Evolutionary conservation across 495 filamentous ascomycete genomes (phyloP), one percentile per base, ranked within the genome.

Genomic region (Hypoxylon fuscum): DNA sequence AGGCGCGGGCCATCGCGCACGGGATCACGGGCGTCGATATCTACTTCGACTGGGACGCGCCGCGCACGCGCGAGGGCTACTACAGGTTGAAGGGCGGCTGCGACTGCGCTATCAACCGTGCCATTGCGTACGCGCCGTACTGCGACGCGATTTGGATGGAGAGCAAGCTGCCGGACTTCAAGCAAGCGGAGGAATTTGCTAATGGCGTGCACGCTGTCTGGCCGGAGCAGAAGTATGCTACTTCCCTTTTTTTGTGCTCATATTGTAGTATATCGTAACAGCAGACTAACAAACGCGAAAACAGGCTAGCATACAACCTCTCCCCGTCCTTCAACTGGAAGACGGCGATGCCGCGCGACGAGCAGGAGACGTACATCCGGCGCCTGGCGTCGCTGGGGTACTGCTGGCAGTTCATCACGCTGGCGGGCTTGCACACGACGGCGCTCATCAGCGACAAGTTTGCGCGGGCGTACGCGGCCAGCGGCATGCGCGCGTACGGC

Each of bases 251-350:
- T 27, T 37, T 21, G 9, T 50, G 10, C 10, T 22, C 14, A 15
- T 15, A 2, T 15, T 8, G 12, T 14, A 4, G 32, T n/a, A n/a
- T n/a, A n/a, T n/a, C n/a, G 27, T n/a, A 18, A 10, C 41, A 35
- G n/a, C 10, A 53, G 45, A 9, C 50, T 69, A 54, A 74, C 68
- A 17, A 44, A 35, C 1, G 7, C 5, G 5, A 18, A 15, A 35
- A 25, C 56, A 93, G 90, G 75, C 87, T 98, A 40, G 88, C 95
- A 4, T 98, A 98, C 81, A 98, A 98, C 80, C 88, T 98, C 48
- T 97, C 93, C 0, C 96, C 96, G 22, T 96, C 92, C 34, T 98
- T 98, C 88, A 98, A 98, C 85, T 98, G 95, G 95, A 97, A 98
- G 81, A 81, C 93, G 40, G 95, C 96, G 72, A 98, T 98, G 96